Evolutionary conservation across 106 monocot species (phyloP).

Genomic region (Cymbidium sinense): DNA sequence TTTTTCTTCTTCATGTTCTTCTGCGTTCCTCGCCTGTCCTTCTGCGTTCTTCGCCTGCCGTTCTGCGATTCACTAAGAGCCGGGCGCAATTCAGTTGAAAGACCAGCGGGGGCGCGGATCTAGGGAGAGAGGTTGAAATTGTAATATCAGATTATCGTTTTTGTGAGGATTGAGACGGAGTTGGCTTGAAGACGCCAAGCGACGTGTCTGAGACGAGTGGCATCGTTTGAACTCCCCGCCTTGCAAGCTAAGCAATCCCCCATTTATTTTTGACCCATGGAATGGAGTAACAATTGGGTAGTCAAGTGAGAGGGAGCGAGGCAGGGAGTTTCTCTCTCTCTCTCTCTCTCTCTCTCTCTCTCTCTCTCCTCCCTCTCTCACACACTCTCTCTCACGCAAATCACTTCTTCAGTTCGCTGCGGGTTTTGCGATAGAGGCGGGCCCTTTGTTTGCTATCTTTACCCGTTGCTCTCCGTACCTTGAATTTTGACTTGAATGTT

Average conservation of each 20-base stretch:
- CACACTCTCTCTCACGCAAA: too few species aligned
- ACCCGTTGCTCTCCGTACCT: not conserved
- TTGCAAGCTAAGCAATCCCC: conserved; percentile 8
- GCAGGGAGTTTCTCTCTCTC: not conserved
- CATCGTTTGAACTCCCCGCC: not conserved
- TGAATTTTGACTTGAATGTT: not conserved
- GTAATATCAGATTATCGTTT: not conserved
- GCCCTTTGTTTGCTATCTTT: not conserved
- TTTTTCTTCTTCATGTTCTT: not conserved
- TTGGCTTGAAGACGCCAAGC: not conserved
- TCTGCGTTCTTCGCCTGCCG: too few species aligned
- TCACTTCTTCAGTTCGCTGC: not conserved
- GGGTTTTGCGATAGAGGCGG: not conserved
- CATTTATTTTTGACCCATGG: not conserved
- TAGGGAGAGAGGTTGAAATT: not conserved
- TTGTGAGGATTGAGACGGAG: not conserved
- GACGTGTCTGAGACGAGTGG: conserved; percentile 3
- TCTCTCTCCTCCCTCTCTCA: too few species aligned
- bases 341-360: not conserved
- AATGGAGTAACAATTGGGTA: not conserved
- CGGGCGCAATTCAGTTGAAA: too few species aligned
- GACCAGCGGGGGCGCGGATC: not conserved
- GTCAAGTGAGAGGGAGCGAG: not conserved
- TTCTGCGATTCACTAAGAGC: too few species aligned
- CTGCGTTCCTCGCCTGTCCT: not conserved